Conservation (phyloP, 257 asterid genomes). For the Mitragyna speciosa region DNA sequence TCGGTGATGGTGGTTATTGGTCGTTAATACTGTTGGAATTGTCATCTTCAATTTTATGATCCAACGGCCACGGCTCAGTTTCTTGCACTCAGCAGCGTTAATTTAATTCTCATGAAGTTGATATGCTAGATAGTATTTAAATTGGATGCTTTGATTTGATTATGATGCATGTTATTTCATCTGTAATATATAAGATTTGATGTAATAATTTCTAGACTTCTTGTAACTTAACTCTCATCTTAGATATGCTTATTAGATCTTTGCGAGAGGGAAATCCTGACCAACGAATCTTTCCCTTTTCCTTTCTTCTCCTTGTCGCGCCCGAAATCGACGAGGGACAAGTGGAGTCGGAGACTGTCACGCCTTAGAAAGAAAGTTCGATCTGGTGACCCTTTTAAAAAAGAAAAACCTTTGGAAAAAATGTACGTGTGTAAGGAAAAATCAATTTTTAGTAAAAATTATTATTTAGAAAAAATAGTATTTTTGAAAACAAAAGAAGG, state of each 20-base stretch:
- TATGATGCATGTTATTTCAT: conserved; percentile 19
- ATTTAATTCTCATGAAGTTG: conserved; percentile 4
- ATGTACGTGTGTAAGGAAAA: too few relatives aligned
- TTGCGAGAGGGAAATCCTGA: conserved; percentile 41
- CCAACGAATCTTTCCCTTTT: conserved; percentile 37
- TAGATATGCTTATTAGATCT: conserved; percentile 24
- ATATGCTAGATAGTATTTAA: background rate
- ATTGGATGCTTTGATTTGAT: conserved; percentile 7
- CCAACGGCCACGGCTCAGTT: conserved; percentile 1
- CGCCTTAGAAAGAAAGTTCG: too few relatives aligned
- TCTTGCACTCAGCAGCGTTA: background rate
- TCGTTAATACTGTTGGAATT: conserved; percentile 37
- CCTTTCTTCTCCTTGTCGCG: too few relatives aligned
- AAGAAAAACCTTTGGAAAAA: too few relatives aligned
- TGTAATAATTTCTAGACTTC: conserved; percentile 24
- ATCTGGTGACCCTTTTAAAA: too few relatives aligned
- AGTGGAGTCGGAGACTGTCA: too few relatives aligned
- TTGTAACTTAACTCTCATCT: background rate
- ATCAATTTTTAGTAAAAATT: too few relatives aligned
- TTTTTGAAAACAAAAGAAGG: too few relatives aligned
- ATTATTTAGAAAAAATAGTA: too few relatives aligned
- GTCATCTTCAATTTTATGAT: background rate
- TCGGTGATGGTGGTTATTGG: conserved; percentile 66
- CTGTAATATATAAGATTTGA: conserved; percentile 12
- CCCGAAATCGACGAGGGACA: too few relatives aligned